Conservation (phyloP, 257 asterid genomes). For the Perilla frutescens region DNA sequence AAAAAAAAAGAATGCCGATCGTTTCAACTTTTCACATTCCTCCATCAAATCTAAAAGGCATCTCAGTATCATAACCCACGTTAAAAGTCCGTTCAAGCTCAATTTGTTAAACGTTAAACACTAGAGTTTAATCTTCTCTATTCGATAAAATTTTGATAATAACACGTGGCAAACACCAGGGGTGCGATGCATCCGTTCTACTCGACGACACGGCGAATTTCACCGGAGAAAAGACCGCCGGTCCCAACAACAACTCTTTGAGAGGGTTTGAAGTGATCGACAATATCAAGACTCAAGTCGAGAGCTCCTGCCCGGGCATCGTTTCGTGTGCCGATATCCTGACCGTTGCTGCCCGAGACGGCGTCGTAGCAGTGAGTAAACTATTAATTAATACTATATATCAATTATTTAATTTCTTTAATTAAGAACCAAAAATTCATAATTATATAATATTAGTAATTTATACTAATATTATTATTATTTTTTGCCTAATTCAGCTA, state of each 20-base stretch:
- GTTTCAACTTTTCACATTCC: not conserved
- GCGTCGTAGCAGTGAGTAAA: constrained; percentile 59
- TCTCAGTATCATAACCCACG: too few species aligned
- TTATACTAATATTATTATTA: not conserved
- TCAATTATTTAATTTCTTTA: too few species aligned
- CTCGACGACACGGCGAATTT: constrained; percentile 66
- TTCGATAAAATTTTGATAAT: too few species aligned
- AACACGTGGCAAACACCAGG: constrained; percentile 37
- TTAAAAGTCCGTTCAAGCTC: not conserved
- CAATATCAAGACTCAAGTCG: constrained; percentile 65
- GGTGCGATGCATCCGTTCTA: constrained; percentile 79
- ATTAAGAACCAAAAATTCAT: not conserved
- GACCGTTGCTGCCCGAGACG: constrained; percentile 72
- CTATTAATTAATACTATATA: not conserved
- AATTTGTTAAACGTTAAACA: not conserved
- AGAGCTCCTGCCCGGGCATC: constrained; percentile 48
- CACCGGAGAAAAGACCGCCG: constrained; percentile 73
- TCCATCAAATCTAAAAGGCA: not conserved
- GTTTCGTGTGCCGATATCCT: constrained; percentile 88
- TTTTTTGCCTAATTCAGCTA: constrained; percentile 38
- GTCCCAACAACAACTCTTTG: constrained; percentile 65
- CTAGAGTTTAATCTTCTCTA: too few species aligned
- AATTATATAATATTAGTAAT: not conserved
- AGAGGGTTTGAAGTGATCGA: constrained; percentile 79
- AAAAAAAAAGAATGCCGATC: not conserved